phyloP scores from a whole-genome alignment of 2,329 filamentous ascomycete species.

The Arthrobotrys pseudoclavata region DNA sequence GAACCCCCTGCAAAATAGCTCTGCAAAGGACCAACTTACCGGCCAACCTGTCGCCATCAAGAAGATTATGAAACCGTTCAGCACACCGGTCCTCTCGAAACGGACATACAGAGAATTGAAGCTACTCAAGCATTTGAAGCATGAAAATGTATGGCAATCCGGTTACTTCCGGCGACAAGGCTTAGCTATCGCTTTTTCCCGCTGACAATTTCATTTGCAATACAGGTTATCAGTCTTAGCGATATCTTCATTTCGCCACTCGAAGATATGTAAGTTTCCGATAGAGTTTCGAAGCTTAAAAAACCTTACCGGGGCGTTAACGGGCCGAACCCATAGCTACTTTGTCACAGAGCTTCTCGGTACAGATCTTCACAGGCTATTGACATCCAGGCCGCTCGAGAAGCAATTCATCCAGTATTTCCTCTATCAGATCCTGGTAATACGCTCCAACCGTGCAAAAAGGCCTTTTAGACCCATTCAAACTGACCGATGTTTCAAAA shows the following conservation, averaged over 20 bases:
- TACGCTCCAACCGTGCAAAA: conserved; percentile 64
- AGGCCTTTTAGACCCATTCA: background rate
- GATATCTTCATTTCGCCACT: conserved; percentile 99
- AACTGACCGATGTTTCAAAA: conserved; percentile 1
- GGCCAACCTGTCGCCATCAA: conserved; percentile 97
- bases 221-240: conserved; percentile 93
- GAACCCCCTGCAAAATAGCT: conserved; percentile 71
- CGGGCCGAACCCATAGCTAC: conserved; percentile 73
- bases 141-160: conserved; percentile 83
- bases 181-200: background rate
- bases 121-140: conserved; percentile 93
- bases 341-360: conserved; percentile 98
- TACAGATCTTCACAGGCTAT: conserved; percentile 93
- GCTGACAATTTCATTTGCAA: conserved; percentile 39
- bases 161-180: background rate
- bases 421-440: conserved; percentile 96
- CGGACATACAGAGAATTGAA: conserved; percentile 98
- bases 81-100: conserved; percentile 97
- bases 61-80: conserved; percentile 99
- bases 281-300: background rate
- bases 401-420: conserved; percentile 99
- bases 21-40: conserved; percentile 96
- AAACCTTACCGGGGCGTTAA: conserved; percentile 17
- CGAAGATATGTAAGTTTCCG: conserved; percentile 85
- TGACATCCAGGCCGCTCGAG: conserved; percentile 95